Evolutionary conservation across 371 early-diverging fungal genomes (phyloP).

Genomic region (Syncephalastrum sp.): DNA sequence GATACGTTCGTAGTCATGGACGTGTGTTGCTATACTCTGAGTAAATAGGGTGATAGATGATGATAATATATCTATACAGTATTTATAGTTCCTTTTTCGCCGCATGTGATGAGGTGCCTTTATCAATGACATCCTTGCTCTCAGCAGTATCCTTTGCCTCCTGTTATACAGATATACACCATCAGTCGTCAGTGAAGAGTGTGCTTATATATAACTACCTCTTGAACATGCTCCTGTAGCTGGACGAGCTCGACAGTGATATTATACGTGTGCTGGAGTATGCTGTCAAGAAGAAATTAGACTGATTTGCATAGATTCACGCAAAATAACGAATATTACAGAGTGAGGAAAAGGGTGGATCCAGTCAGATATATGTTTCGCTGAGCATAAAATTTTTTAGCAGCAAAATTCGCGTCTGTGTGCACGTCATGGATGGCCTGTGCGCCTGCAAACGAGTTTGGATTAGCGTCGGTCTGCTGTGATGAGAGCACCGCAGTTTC

Average conservation of each 20-base stretch:
- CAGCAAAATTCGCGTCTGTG: conserved; percentile 9
- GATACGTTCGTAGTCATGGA: too few relatives aligned
- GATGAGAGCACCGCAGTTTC: conserved; percentile 1
- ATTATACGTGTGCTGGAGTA: conserved; percentile 11
- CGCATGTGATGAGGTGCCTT: too few relatives aligned
- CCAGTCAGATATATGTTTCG: conserved; percentile 18
- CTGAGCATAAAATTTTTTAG: conserved; percentile 19
- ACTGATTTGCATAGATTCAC: neutral
- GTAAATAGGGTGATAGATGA: too few relatives aligned
- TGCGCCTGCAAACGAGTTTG: conserved; percentile 3
- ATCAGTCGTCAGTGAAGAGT: too few relatives aligned
- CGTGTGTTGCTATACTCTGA: too few relatives aligned
- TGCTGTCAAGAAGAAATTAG: neutral
- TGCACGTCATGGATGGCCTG: conserved; percentile 12
- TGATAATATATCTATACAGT: too few relatives aligned
- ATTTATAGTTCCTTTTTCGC: too few relatives aligned
- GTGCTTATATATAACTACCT: too few relatives aligned
- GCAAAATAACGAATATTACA: conserved; percentile 3
- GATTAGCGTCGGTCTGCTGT: conserved; percentile 1
- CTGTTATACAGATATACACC: too few relatives aligned
- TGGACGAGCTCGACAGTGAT: conserved; percentile 14
- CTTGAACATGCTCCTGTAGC: conserved; percentile 3
- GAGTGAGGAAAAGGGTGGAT: conserved; percentile 13
- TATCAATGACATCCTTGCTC: too few relatives aligned
- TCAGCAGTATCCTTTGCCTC: too few relatives aligned